These are phyloP conservation scores for Pichia nanzhaoensis DNA, from an alignment of 805 yeast species.

Conservation along the genomic window DNA sequence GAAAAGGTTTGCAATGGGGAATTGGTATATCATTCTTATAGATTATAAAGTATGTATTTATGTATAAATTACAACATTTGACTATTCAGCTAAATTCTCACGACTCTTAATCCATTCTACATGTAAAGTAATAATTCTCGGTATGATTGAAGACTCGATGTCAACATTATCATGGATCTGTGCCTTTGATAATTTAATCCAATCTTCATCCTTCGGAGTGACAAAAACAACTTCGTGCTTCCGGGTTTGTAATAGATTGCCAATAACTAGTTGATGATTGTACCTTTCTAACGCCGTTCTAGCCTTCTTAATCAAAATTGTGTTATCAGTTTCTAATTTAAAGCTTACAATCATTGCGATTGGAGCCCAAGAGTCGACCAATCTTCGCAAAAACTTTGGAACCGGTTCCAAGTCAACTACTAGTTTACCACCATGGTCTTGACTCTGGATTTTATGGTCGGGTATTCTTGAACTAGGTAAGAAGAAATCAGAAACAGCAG, in stretches of 20 bases:
- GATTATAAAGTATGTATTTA: conserved; percentile 1
- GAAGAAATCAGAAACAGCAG: conserved; percentile 96
- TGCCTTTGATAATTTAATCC: conserved; percentile 45
- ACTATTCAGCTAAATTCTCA: conserved; percentile 21
- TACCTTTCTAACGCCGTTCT: conserved; percentile 74
- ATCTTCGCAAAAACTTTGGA: conserved; percentile 81
- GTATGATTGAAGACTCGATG: conserved; percentile 76
- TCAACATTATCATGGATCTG: conserved; percentile 40
- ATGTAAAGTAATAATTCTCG: conserved; percentile 65
- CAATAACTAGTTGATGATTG: conserved; percentile 90
- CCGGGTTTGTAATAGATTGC: conserved; percentile 84
- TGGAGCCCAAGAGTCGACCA: conserved; percentile 94
- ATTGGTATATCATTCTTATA: conserved; percentile 53
- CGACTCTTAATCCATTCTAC: conserved; percentile 46
- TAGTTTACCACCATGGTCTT: conserved; percentile 61
- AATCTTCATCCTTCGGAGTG: conserved; percentile 37
- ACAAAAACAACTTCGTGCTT: conserved; percentile 87
- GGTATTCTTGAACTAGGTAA: conserved; percentile 81
- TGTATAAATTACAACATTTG: not conserved
- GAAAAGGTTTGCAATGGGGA: conserved; percentile 55
- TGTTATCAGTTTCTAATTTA: conserved; percentile 82
- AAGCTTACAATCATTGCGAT: conserved; percentile 91
- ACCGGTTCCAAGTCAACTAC: conserved; percentile 89
- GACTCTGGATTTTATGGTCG: conserved; percentile 91
- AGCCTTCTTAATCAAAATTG: conserved; percentile 68